Conservation (phyloP, 805 yeast species). For the Lachancea sp. region DNA sequence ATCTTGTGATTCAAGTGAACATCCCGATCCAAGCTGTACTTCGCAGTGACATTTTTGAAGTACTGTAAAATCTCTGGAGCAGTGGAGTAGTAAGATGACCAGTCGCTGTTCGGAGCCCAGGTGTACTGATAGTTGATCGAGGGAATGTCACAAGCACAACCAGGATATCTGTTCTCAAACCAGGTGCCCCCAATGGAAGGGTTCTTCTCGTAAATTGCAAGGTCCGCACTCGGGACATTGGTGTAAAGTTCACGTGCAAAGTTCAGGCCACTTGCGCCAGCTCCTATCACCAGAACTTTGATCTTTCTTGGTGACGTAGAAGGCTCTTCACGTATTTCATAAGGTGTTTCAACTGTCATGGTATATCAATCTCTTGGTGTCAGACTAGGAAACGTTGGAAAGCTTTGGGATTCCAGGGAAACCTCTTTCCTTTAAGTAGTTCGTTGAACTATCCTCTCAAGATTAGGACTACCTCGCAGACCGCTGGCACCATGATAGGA, state of each 20-base stretch:
- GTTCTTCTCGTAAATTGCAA: not conserved
- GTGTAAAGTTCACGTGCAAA: not conserved
- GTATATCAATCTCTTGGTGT: not conserved
- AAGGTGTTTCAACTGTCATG: not conserved
- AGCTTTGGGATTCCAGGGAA: no score
- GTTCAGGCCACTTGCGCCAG: not conserved
- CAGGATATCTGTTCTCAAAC: not conserved
- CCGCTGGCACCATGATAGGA: no score
- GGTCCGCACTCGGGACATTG: not conserved
- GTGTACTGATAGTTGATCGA: not conserved
- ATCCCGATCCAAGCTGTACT: not conserved
- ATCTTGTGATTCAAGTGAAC: not conserved
- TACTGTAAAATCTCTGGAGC: not conserved
- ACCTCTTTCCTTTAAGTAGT: not conserved
- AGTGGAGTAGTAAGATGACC: not conserved
- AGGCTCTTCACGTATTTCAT: not conserved
- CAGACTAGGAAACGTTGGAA: no score
- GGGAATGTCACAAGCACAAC: not conserved
- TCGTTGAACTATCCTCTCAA: no score
- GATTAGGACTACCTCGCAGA: no score
- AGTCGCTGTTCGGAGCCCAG: not conserved
- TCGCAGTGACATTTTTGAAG: not conserved
- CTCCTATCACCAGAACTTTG: not conserved
- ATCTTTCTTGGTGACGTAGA: not conserved
- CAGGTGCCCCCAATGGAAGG: not conserved